Evolutionary conservation across 2,329 filamentous ascomycete genomes (phyloP), one percentile per base, ranked within the genome.

Genomic region (Thielaviopsis populi): DNA sequence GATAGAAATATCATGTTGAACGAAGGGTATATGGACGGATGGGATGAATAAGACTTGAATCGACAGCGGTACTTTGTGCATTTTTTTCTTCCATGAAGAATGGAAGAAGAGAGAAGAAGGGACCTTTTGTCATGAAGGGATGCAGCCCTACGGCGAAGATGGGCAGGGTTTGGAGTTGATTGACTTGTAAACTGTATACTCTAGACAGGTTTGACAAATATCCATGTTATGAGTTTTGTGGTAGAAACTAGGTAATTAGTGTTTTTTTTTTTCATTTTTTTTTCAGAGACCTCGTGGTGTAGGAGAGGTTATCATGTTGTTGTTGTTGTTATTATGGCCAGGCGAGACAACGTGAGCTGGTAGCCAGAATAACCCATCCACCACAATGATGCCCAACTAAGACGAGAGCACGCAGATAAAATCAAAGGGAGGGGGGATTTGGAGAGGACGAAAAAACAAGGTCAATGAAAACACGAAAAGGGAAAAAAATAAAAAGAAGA

Each of bases 41-140:
- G 50, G 50, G 53, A 56, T 56, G 53, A 56, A 56, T 56, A 56
- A 56, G 53, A 56, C 53, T 56, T 37, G 15, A 56, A 15, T 56
- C 17, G 53, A 56, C 53, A 56, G 30, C 27, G 53, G 53, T 56
- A 56, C 53, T 56, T 56, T 56, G 53, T 4, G 15, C n/a, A n/a
- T 3, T 56, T 56, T 37, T 56, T 56, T 3, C 22, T 40, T 53
- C 27, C 19, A 53, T 33, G 37, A 27, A 17, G 27, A 61, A 19
- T 33, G 19, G 30, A 60, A 60, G 37, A 42, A 19, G 42, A 63
- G 27, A 50, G 58, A 46, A 59, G 42, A 63, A 42, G 42, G 54
- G 62, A 33, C 62, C 53, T 63, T 63, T 63, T 40, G 62, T 17
- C 22, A 15, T 48, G 42, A 59, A 33, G 41, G 62, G 41, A 59